These are phyloP conservation scores for Coffea humblotiana DNA, from an alignment of 305 asterid genomes.

Conservation along the genomic window DNA sequence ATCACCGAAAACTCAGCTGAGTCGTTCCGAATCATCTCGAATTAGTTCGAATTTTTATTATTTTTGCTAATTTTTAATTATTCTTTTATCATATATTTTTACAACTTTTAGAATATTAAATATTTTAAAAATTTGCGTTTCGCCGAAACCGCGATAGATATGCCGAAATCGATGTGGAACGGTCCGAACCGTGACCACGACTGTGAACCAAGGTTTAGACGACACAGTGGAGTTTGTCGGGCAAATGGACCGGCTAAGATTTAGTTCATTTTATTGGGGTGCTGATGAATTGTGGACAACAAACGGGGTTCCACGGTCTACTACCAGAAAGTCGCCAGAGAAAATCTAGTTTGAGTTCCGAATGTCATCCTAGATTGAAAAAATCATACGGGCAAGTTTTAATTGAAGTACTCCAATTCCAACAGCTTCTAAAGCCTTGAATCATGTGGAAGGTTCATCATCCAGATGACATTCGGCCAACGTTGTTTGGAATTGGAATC, in stretches of 20 bases:
- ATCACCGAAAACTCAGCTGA: no score
- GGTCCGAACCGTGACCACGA: no score
- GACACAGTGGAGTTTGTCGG: background rate
- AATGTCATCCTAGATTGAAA: constrained; percentile 11
- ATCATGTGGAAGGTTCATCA: background rate
- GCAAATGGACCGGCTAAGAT: background rate
- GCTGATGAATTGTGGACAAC: background rate
- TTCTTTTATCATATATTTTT: no score
- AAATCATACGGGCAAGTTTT: constrained; percentile 3
- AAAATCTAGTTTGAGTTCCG: background rate
- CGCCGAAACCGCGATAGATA: no score
- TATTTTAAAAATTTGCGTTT: no score
- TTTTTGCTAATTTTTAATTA: no score
- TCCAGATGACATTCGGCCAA: background rate
- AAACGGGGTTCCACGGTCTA: background rate
- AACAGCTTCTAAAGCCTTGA: background rate
- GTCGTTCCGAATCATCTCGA: no score
- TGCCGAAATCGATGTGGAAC: no score
- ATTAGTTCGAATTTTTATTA: no score
- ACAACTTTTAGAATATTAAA: no score
- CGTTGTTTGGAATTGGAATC: background rate
- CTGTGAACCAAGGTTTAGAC: no score
- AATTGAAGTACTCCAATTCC: background rate
- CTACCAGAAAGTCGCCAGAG: background rate
- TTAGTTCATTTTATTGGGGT: constrained; percentile 9